Base-by-base conservation (phyloP, 2,329 filamentous ascomycete genomes). In the Grosmannia penicillata region DNA sequence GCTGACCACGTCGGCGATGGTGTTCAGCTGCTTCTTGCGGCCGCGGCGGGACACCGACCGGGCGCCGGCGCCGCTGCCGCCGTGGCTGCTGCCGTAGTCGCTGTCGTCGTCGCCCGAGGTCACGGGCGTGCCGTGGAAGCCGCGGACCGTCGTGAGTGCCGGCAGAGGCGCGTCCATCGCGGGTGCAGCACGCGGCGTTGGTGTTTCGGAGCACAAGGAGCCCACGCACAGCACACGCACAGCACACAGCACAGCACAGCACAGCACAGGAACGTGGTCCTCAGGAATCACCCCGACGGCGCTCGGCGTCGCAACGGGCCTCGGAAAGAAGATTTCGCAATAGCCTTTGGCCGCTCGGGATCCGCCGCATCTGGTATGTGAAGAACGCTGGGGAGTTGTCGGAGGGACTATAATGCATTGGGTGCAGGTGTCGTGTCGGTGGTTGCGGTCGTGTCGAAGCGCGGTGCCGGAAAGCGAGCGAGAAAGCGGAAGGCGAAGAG, bases 51-150 rank as follows among this genome's bases (percentile, higher is more conserved):
- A 58, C 4, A 4, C 30, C 26, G 19, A 25, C 14, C 21, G 23
- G 30, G 18, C 33, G 26, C 35, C 31, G 19, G 58, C 61, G 37
- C 57, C 55, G 49, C 52, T 56, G 45, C 48, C 28, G 43, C 36
- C 40, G 39, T 43, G 13, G 51, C 47, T 23, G 49, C 49, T 39
- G 40, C 58, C 62, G 46, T 59, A 56, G 50, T 75, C 71, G 35
- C 68, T 72, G 44, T 75, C 70, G 42, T 75, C 72, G 45, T 75
- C 70, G 45, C 65, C 68, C 26, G 71, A 74, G 6, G 62, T 60
- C 37, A 60, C 61, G 14, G 70, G 67, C 18, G 69, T 70, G n/a
- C 59, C 56, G 40, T 63, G 62, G 46, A 75, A 75, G 33, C 71
- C 70, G 48, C 72, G 70, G 51, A 74, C 62, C 13, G 66, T 72